Base-by-base conservation (phyloP, 257 asterid species). In the Solanum ossicruentum region DNA sequence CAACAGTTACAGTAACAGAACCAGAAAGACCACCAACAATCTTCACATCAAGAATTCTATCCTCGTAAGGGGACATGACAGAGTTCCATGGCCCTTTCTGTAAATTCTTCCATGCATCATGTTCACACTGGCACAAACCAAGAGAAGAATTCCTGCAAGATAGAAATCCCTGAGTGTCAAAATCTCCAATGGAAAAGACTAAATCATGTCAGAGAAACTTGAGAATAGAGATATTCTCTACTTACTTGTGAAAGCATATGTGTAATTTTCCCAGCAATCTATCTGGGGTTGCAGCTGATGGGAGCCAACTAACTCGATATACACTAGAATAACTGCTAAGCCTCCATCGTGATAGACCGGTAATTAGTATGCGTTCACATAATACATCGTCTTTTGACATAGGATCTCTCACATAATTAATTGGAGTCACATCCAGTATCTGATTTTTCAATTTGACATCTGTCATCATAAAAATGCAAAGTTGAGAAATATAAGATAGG, bases 181-280 rank as follows among this genome's bases (percentile, higher is more conserved):
- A 47, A 47, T 47, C 43, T 75, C 41, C 43, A 75, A 13, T 12
- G n/a, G 60, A 49, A 7, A 73, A 47, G 81, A 12, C 9, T 21
- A 75, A 75, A 49, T 75, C 58, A 2, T 75, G 41, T 75, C 8
- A 39, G 17, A 41, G 79, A 70, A 41, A 7, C 28, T 20, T 75
- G 21, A 75, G 81, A 49, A 75, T 75, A 75, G 57, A 72, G 57
- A 15, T 9, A 49, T 49, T 75, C 81, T 36, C 57, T 56, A 89
- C 96, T 81, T 84, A 95, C 98, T 88, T 90, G 92, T 95, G 98
- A 77, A 89, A 86, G 88, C 98, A 95, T 79, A 94, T 92, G 66
- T 89, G 94, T 57, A 94, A 87, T 84, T 91, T 95, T 88, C 88
- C 89, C 87, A 91, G 89, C 43, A 85, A 87, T 86, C 85, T 91